Percentiles rank a stretch among this genome's conserved stretches.
Evolutionary conservation across 2,329 filamentous ascomycete species (phyloP).

Genomic region (Ambrosiella beaveri): DNA sequence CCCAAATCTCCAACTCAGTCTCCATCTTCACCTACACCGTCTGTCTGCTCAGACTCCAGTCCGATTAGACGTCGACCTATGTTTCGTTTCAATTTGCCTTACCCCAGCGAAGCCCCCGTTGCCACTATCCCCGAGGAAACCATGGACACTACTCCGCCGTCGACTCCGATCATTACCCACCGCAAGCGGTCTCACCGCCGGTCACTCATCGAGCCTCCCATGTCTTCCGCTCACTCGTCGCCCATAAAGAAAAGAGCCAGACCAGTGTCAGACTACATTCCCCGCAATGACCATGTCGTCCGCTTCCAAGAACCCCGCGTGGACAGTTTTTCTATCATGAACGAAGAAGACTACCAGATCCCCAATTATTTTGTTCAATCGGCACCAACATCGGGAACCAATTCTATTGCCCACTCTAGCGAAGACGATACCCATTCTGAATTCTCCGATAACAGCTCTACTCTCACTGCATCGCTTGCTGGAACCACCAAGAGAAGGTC

Average conservation of each 20-base stretch:
- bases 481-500: slow-evolving; percentile 14
- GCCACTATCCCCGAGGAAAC: slow-evolving; percentile 9
- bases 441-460: slow-evolving; percentile 29
- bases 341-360: slow-evolving; percentile 10
- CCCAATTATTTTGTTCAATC: slow-evolving; percentile 10
- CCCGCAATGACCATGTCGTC: slow-evolving; percentile 27
- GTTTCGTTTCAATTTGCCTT: slow-evolving; percentile 11
- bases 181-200: slow-evolving; percentile 1
- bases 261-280: slow-evolving; percentile 24
- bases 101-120: slow-evolving; percentile 7
- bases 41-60: slow-evolving; percentile 12
- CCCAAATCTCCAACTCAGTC: background rate
- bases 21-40: slow-evolving; percentile 20
- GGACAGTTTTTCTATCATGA: slow-evolving; percentile 6
- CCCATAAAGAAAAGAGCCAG: slow-evolving; percentile 15
- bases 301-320: slow-evolving; percentile 25
- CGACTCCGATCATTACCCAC: background rate
- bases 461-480: slow-evolving; percentile 15
- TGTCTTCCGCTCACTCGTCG: background rate
- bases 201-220: slow-evolving; percentile 1
- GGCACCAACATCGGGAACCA: background rate
- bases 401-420: slow-evolving; percentile 19
- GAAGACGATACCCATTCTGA: slow-evolving; percentile 30
- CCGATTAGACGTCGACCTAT: slow-evolving; percentile 4
- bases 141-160: background rate